These are phyloP conservation scores for Chara braunii DNA, from an alignment of 139 green algal species.

Conservation along the genomic window DNA sequence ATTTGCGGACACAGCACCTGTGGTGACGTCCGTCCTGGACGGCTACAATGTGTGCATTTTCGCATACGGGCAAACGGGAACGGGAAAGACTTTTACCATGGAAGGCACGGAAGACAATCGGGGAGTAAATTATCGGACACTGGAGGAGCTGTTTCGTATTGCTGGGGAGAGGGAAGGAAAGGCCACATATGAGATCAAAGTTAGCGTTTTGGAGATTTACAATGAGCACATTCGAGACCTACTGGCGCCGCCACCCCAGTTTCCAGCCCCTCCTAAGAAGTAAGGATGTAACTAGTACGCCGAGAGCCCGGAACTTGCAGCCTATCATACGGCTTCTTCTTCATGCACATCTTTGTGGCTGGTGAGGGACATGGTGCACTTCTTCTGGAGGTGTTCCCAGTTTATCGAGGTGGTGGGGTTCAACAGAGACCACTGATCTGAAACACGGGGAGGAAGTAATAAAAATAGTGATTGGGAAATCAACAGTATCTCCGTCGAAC, in stretches of 20 bases:
- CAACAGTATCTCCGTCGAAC: too few relatives aligned
- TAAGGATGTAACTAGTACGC: too few relatives aligned
- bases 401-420: too few relatives aligned
- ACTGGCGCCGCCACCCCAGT: conserved; percentile 12
- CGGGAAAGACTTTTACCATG: conserved; percentile 54
- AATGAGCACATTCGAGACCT: conserved; percentile 46
- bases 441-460: too few relatives aligned
- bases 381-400: too few relatives aligned
- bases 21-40: conserved; percentile 79
- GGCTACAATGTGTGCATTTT: conserved; percentile 76
- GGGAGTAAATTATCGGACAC: conserved; percentile 69
- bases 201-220: conserved; percentile 46
- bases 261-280: too few relatives aligned
- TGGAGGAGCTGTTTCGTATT: conserved; percentile 66
- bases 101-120: conserved; percentile 49
- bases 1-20: conserved; percentile 80
- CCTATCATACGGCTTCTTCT: too few relatives aligned
- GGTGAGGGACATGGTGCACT: too few relatives aligned
- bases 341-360: too few relatives aligned
- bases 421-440: too few relatives aligned
- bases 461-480: too few relatives aligned
- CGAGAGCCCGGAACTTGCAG: too few relatives aligned
- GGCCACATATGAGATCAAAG: conserved; percentile 13
- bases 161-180: background rate
- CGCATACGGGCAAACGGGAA: conserved; percentile 54